Evolutionary conservation across 495 filamentous ascomycete species (phyloP).

Genomic region (Patellaria atrata): DNA sequence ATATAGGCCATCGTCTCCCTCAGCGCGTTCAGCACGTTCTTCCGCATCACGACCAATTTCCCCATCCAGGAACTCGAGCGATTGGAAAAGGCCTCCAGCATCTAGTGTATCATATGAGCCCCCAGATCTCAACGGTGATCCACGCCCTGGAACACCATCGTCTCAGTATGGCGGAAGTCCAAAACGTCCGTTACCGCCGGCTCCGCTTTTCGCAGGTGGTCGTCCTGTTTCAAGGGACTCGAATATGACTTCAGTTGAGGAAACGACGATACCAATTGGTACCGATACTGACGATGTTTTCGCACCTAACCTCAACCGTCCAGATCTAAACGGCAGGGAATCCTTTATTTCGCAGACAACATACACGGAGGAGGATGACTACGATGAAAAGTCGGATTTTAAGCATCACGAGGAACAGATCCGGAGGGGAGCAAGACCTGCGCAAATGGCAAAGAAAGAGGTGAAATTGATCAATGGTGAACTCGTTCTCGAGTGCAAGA

Average conservation of each 20-base stretch:
- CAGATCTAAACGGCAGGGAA: conserved; percentile 37
- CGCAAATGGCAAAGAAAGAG: conserved; percentile 85
- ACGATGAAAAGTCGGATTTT: conserved; percentile 30
- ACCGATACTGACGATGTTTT: conserved; percentile 62
- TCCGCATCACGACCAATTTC: conserved; percentile 62
- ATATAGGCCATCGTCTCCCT: conserved; percentile 25
- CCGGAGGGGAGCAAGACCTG: conserved; percentile 64
- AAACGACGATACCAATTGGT: conserved; percentile 39
- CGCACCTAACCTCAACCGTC: conserved; percentile 30
- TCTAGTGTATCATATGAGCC: conserved; percentile 64
- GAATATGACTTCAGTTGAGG: conserved; percentile 33
- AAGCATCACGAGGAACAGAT: conserved; percentile 82
- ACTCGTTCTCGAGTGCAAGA: conserved; percentile 95
- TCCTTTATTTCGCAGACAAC: conserved; percentile 60
- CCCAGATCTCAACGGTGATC: conserved; percentile 73
- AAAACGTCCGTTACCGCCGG: conserved; percentile 75
- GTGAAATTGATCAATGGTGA: conserved; percentile 94
- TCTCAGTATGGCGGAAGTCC: conserved; percentile 76
- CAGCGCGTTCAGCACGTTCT: conserved; percentile 25
- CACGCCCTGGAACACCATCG: conserved; percentile 79
- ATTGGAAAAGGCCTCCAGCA: conserved; percentile 55
- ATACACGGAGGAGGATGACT: conserved; percentile 41
- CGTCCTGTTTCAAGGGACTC: conserved; percentile 32
- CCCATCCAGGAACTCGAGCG: conserved; percentile 47
- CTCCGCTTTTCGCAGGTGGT: conserved; percentile 59